Evolutionary conservation across 2,329 filamentous ascomycete genomes (phyloP), one percentile per base, ranked within the genome.

Genomic region (Colletotrichum somersetense): DNA sequence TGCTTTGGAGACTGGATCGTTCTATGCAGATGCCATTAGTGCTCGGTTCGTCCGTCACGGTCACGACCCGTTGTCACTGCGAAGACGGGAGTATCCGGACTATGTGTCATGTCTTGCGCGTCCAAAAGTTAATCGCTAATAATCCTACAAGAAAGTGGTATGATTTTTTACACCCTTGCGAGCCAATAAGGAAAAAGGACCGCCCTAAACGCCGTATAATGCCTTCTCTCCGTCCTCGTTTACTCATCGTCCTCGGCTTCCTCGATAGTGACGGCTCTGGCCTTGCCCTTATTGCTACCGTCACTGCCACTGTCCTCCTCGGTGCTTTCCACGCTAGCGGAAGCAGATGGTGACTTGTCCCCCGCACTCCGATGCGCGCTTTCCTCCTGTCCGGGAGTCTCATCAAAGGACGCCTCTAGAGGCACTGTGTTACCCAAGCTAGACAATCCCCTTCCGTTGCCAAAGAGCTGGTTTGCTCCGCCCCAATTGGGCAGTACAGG

Each of bases 401-500:
- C 72, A 8, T 72, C 66, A 10, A 46, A 8, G 20, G 71, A 71
- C 12, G 35, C 23, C 67, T 71, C 71, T 23, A 67, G 48, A 23
- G 62, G 57, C 23, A 62, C 56, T 26, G 44, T 35, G 48, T 71
- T 71, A 18, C 50, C 62, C 33, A 73, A 18, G n/a, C 50, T 50
- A n/a, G 66, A 48, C 35, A 71, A 20, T n/a, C 48, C 67, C 16
- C 42, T 56, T 30, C 79, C 79, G 59, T 77, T 80, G 20, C 79
- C 79, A 67, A 88, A 88, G 0, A 88, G 78, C 75, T 88, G 87
- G 20, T 85, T 82, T 2, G 84, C 79, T 18, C 85, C 85, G 58
- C 85, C 85, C 87, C 87, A 89, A 68, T 83, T 85, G 6, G 87
- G 86, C 70, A 83, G 77, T 30, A 85, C 77, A 20, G 86, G 85